Evolutionary conservation across 164 flowering plant species (phyloP).

Genomic region (Echeveria elegans): DNA sequence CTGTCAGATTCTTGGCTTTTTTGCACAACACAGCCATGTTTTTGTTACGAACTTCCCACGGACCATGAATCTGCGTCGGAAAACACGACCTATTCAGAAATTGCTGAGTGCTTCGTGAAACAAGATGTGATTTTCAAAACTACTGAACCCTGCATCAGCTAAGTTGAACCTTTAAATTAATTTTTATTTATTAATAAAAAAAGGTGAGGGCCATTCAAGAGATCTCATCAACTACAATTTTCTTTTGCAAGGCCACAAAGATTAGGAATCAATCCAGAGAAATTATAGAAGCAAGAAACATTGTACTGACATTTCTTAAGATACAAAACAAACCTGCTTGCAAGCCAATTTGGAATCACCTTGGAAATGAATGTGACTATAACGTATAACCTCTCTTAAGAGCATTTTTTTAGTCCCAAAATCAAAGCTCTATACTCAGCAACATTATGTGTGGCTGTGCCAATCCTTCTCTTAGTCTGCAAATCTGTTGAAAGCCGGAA

Average conservation of each 20-base stretch:
- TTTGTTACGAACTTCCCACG: constrained; percentile 53
- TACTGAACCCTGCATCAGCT: neutral
- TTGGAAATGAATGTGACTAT: constrained; percentile 38
- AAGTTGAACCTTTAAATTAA: too few species aligned
- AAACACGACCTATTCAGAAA: neutral
- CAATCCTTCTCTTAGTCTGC: constrained; percentile 73
- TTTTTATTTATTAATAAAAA: neutral
- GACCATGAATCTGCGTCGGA: constrained; percentile 51
- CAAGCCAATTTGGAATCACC: constrained; percentile 86
- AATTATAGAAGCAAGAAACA: neutral
- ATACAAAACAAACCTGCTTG: constrained; percentile 49
- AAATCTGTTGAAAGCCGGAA: constrained; percentile 33
- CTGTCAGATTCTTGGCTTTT: constrained; percentile 47
- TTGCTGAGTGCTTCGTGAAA: neutral
- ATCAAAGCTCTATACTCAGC: constrained; percentile 74
- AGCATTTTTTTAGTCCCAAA: constrained; percentile 68
- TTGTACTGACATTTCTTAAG: neutral
- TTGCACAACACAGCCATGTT: constrained; percentile 41
- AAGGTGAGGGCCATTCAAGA: neutral
- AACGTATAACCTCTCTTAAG: constrained; percentile 61
- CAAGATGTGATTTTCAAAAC: neutral
- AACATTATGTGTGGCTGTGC: constrained; percentile 58
- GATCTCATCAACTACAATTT: neutral
- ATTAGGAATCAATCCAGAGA: neutral
- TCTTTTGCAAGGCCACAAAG: neutral